These are phyloP conservation scores for Phytophthora pinifolia DNA, from an alignment of 352 stramenopile species.

Conservation along the genomic window DNA sequence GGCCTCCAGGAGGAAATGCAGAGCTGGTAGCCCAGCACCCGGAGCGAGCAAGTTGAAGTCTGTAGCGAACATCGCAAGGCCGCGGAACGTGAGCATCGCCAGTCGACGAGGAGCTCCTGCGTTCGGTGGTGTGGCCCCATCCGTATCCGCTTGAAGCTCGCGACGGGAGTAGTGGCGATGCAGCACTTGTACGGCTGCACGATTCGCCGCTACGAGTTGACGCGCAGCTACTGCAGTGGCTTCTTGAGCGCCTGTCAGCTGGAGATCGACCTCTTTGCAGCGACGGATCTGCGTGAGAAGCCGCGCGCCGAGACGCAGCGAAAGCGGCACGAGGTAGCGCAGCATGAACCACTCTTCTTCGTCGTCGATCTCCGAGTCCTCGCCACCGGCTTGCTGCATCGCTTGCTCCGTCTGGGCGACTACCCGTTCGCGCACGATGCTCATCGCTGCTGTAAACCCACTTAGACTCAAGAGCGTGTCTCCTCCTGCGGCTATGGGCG, in stretches of 20 bases:
- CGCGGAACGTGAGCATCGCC: slow-evolving; percentile 60
- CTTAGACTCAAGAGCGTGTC: slow-evolving; percentile 34
- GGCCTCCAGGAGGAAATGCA: slow-evolving; percentile 59
- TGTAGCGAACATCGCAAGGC: slow-evolving; percentile 41
- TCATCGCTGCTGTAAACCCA: slow-evolving; percentile 57
- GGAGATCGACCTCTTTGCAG: slow-evolving; percentile 57
- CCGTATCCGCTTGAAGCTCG: slow-evolving; percentile 16
- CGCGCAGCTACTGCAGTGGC: slow-evolving; percentile 23
- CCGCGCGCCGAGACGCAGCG: slow-evolving; percentile 42
- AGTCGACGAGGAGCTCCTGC: slow-evolving; percentile 29
- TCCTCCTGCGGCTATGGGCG: slow-evolving; percentile 10
- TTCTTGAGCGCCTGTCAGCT: slow-evolving; percentile 21
- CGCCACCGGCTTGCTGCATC: slow-evolving; percentile 21
- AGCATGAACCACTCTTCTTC: slow-evolving; percentile 69
- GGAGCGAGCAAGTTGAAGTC: slow-evolving; percentile 51
- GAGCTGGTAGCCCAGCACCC: slow-evolving; percentile 25
- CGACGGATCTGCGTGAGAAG: slow-evolving; percentile 49
- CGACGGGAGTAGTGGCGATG: slow-evolving; percentile 57
- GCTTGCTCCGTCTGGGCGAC: slow-evolving; percentile 47
- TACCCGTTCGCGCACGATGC: slow-evolving; percentile 56
- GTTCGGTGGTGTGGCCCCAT: slow-evolving; percentile 17
- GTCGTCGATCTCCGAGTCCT: slow-evolving; percentile 48
- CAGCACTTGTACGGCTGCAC: slow-evolving; percentile 41
- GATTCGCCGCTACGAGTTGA: slow-evolving; percentile 36
- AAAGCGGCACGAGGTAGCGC: slow-evolving; percentile 53